These are phyloP conservation scores for Penicillium sp. DNA, from an alignment of 2,329 filamentous ascomycete species.

Conservation along the genomic window DNA sequence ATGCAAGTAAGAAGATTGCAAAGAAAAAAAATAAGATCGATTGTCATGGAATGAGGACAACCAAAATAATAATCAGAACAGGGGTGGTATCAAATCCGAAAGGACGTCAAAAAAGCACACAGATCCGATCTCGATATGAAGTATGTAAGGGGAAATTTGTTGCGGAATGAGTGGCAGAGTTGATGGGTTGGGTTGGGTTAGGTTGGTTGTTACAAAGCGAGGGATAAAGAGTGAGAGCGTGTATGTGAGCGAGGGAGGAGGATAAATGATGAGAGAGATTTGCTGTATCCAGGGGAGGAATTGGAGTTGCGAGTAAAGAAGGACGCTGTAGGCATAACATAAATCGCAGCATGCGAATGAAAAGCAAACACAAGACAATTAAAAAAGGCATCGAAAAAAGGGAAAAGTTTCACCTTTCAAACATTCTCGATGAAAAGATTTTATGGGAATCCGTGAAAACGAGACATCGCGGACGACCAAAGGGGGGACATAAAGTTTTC, in stretches of 20 bases:
- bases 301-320: background rate
- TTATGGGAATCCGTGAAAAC: background rate
- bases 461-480: background rate
- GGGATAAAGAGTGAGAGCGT: background rate
- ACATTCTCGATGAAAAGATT: background rate
- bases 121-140: constrained; percentile 22
- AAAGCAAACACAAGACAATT: background rate
- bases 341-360: background rate
- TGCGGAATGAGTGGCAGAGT: constrained; percentile 16
- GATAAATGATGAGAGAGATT: background rate
- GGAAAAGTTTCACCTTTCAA: background rate
- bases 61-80: constrained; percentile 16
- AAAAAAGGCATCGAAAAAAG: background rate
- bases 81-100: constrained; percentile 36
- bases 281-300: too few species aligned
- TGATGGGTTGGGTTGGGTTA: background rate
- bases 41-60: constrained; percentile 7
- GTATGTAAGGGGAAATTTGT: constrained; percentile 16
- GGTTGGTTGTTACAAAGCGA: constrained; percentile 1
- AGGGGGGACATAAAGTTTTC: constrained; percentile 12
- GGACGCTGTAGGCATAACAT: constrained; percentile 5
- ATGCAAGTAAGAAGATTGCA: constrained; percentile 2
- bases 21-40: constrained; percentile 2
- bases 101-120: constrained; percentile 26
- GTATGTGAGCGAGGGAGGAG: background rate